Percentiles rank a stretch among this genome's conserved stretches.
Evolutionary conservation across 169 alveolate genomes (phyloP).

Genomic region (Neospora caninum): DNA sequence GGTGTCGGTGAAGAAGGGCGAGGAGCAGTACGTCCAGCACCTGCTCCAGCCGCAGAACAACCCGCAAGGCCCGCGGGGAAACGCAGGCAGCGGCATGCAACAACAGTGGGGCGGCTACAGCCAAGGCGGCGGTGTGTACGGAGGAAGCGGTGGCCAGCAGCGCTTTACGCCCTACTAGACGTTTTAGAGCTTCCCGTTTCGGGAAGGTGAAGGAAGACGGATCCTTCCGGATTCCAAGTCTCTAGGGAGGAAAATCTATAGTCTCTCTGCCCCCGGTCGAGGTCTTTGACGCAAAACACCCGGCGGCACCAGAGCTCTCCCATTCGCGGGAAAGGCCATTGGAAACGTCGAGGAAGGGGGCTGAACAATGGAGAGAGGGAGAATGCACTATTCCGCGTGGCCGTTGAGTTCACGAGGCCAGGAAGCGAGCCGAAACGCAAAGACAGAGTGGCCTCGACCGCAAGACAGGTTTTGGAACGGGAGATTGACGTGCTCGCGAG

Average conservation of each 20-base stretch:
- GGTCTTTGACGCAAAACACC: neutral
- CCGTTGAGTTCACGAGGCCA: too few relatives aligned
- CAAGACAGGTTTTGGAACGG: too few relatives aligned
- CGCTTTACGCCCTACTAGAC: slow-evolving; percentile 21
- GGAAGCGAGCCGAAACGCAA: too few relatives aligned
- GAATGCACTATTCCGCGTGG: too few relatives aligned
- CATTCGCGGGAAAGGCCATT: too few relatives aligned
- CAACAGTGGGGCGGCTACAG: slow-evolving; percentile 35
- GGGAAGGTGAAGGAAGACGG: neutral
- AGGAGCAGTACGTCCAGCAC: slow-evolving; percentile 74
- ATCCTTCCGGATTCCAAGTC: too few relatives aligned
- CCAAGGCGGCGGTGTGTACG: neutral
- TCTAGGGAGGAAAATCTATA: too few relatives aligned
- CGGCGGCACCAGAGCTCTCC: neutral
- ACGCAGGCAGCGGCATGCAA: neutral
- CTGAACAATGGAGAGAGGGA: neutral
- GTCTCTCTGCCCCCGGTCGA: neutral
- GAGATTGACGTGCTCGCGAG: too few relatives aligned
- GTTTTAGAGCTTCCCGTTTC: neutral
- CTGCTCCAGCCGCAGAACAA: slow-evolving; percentile 30
- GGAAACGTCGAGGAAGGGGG: too few relatives aligned
- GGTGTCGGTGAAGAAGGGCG: slow-evolving; percentile 90
- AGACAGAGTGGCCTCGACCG: too few relatives aligned
- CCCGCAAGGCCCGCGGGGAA: slow-evolving; percentile 35
- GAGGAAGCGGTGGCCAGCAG: slow-evolving; percentile 28